Conservation (phyloP, 495 filamentous ascomycete genomes). For the Xylaria cubensis region DNA sequence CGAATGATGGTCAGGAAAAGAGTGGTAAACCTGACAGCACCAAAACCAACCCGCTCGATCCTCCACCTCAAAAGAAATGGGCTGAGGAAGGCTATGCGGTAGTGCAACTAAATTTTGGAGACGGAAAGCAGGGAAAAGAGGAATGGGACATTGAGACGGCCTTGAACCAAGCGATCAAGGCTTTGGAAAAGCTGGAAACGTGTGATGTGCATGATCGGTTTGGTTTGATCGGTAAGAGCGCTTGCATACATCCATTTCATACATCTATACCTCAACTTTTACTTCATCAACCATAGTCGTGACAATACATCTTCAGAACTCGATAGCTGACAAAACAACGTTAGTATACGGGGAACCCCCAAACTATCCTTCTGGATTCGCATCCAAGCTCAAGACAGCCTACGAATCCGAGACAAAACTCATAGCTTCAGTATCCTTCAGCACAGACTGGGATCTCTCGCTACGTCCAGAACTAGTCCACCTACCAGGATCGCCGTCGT, state of each 20-base stretch:
- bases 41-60: conserved; percentile 42
- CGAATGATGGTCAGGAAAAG: not conserved
- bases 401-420: conserved; percentile 22
- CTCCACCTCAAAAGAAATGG: conserved; percentile 62
- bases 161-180: conserved; percentile 17
- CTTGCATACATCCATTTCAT: not conserved
- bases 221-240: conserved; percentile 29
- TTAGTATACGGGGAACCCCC: conserved; percentile 19
- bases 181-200: conserved; percentile 25
- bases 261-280: not conserved
- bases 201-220: conserved; percentile 27
- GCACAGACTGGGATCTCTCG: conserved; percentile 16
- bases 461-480: conserved; percentile 9
- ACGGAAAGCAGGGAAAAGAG: conserved; percentile 15
- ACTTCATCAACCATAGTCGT: not conserved
- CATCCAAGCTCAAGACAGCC: conserved; percentile 17
- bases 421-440: conserved; percentile 24
- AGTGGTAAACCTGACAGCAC: not conserved
- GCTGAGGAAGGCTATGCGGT: conserved; percentile 66
- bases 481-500: not conserved
- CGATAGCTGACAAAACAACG: not conserved
- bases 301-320: not conserved
- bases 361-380: conserved; percentile 13
- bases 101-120: conserved; percentile 42
- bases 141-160: not conserved